These are phyloP conservation scores for Ophiostoma pallidulum DNA, from an alignment of 2,329 filamentous ascomycete genomes.

Conservation along the genomic window DNA sequence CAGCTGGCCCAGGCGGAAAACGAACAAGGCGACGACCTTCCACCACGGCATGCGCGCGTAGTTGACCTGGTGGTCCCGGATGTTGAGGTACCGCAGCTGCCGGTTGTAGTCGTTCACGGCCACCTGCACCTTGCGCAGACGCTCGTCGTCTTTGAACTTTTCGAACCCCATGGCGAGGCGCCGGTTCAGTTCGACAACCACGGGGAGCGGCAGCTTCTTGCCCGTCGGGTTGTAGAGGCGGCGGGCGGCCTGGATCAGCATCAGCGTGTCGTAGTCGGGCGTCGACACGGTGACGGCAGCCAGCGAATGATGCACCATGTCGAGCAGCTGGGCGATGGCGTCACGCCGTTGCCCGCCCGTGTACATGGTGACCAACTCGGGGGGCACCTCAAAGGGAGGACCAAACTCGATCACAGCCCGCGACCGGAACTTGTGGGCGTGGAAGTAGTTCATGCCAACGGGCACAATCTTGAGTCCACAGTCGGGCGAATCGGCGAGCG, in stretches of 20 bases:
- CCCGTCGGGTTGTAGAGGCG: constrained; percentile 90
- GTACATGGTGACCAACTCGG: constrained; percentile 77
- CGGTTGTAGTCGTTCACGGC: constrained; percentile 79
- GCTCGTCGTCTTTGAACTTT: constrained; percentile 81
- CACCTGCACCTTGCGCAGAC: constrained; percentile 65
- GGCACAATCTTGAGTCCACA: constrained; percentile 92
- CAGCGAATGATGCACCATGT: constrained; percentile 77
- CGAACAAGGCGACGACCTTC: constrained; percentile 63
- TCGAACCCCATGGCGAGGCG: constrained; percentile 86
- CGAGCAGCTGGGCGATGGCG: constrained; percentile 74
- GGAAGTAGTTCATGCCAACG: constrained; percentile 99
- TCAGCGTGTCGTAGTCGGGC: constrained; percentile 91
- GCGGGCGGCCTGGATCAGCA: constrained; percentile 91
- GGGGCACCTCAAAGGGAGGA: constrained; percentile 73
- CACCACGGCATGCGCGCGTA: constrained; percentile 76
- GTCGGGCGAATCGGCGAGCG: constrained; percentile 73
- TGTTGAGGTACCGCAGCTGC: constrained; percentile 72
- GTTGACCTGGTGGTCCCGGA: constrained; percentile 89
- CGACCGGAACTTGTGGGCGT: constrained; percentile 95
- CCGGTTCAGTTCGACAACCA: constrained; percentile 89
- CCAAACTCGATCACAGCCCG: constrained; percentile 94
- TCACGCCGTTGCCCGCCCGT: constrained; percentile 74
- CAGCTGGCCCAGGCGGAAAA: constrained; percentile 75
- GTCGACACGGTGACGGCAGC: constrained; percentile 84
- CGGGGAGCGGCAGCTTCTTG: constrained; percentile 83